Percentiles rank a stretch among this genome's conserved stretches.
These are phyloP conservation scores for Miamiensis avidus DNA, from an alignment of 169 alveolate species.

Conservation along the genomic window DNA sequence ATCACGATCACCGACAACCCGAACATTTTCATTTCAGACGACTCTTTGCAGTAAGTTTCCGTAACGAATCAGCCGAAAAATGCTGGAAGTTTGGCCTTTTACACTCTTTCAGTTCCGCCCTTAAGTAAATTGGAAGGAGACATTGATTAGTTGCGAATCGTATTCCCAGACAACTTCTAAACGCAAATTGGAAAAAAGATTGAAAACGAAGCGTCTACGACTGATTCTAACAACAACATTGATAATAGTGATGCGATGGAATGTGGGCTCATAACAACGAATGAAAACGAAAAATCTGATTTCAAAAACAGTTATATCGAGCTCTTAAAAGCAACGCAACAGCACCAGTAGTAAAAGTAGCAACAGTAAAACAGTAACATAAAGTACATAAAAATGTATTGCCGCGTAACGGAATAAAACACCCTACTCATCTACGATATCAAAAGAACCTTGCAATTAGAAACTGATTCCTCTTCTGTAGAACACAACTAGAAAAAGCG, in stretches of 20 bases:
- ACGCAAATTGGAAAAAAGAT: not conserved
- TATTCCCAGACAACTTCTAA: not conserved
- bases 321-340: not conserved
- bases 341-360: no score
- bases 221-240: not conserved
- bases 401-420: no score
- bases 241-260: not conserved
- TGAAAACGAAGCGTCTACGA: not conserved
- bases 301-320: not conserved
- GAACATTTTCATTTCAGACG: no score
- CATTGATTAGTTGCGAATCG: not conserved
- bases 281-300: not conserved
- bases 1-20: no score
- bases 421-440: not conserved
- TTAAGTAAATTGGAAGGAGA: not conserved
- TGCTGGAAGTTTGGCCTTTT: not conserved
- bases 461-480: not conserved
- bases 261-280: not conserved
- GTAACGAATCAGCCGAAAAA: not conserved
- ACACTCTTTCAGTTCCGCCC: not conserved
- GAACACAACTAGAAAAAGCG: not conserved
- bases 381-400: no score
- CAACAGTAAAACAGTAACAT: no score
- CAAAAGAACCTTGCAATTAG: not conserved
- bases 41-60: no score